Conservation (phyloP, 148 eudicot genomes). For the Mesembryanthemum crystallinum region DNA sequence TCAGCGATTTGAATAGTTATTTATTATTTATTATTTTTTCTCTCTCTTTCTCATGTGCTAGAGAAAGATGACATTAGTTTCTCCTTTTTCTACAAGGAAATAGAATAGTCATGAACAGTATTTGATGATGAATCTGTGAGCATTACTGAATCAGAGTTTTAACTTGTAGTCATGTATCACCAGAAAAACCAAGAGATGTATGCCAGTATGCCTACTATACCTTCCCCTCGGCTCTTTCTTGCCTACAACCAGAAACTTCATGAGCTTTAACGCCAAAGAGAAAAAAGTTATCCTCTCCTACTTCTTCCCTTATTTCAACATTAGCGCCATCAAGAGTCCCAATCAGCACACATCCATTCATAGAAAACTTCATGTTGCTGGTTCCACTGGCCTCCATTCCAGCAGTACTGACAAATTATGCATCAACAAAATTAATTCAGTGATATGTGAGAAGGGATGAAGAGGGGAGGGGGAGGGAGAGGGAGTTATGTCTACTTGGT, state of each 20-base stretch:
- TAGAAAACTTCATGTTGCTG: constrained; percentile 98
- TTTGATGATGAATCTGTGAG: background rate
- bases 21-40: background rate
- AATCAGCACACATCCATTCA: constrained; percentile 89
- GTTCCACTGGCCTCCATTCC: constrained; percentile 99
- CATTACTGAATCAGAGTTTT: background rate
- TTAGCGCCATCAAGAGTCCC: constrained; percentile 97
- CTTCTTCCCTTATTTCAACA: constrained; percentile 93
- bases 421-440: constrained; percentile 7
- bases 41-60: background rate
- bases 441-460: background rate
- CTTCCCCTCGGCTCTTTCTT: constrained; percentile 90
- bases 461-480: constrained; percentile 12
- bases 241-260: constrained; percentile 66
- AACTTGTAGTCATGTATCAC: background rate
- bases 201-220: constrained; percentile 30
- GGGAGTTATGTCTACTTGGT: background rate
- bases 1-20: too few species aligned
- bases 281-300: constrained; percentile 83
- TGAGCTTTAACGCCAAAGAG: constrained; percentile 87
- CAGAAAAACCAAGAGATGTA: background rate
- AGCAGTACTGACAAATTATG: constrained; percentile 57
- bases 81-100: constrained; percentile 1
- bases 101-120: background rate
- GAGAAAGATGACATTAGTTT: background rate